Conservation (phyloP, 73 alveolate species). For the Paramecium sonneborni region DNA sequence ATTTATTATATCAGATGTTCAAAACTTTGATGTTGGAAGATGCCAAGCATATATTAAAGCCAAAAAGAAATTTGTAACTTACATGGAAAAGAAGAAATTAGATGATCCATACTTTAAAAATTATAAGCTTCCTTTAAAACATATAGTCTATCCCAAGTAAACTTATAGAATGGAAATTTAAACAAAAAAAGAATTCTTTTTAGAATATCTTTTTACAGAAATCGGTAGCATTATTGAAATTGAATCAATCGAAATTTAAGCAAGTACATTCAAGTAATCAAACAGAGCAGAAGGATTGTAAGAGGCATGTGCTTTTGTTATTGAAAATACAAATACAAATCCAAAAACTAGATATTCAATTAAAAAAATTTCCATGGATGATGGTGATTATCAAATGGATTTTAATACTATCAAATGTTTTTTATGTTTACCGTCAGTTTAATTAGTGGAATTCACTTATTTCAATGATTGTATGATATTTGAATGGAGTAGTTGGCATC, state of each 20-base stretch:
- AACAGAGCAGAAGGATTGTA: constrained; percentile 1
- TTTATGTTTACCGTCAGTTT: background rate
- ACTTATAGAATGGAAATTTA: background rate
- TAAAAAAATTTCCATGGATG: background rate
- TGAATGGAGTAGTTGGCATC: background rate
- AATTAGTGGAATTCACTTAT: background rate
- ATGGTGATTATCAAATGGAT: background rate
- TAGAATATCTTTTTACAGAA: background rate
- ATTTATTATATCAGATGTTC: background rate
- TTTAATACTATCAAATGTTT: background rate
- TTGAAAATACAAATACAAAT: background rate
- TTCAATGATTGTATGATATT: background rate
- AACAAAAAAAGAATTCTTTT: background rate
- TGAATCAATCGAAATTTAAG: background rate
- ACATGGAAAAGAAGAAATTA: background rate
- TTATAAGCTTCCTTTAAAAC: background rate
- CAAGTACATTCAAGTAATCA: background rate
- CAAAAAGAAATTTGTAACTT: background rate
- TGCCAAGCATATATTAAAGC: background rate
- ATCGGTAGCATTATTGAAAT: background rate
- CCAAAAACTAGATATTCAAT: background rate
- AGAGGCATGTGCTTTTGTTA: background rate
- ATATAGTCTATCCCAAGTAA: background rate
- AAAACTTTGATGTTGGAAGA: constrained; percentile 34
- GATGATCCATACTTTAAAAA: background rate